These are phyloP conservation scores for Populus trichocarpa DNA, from an alignment of 441 rosid genomes.

Conservation along the genomic window DNA sequence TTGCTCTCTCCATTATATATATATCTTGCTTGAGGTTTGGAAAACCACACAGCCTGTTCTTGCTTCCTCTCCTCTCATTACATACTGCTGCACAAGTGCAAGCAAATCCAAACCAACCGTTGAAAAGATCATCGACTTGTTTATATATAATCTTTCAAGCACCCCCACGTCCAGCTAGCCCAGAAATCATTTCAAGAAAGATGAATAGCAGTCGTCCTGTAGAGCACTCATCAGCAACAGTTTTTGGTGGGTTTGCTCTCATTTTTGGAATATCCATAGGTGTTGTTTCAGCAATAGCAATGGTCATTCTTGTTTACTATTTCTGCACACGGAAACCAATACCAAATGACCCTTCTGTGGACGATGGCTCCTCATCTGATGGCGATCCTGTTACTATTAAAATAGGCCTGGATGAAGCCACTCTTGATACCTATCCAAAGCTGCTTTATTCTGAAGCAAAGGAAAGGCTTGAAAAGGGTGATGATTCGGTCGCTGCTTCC, in stretches of 20 bases:
- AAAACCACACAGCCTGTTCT: too few relatives aligned
- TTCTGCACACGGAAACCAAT: constrained; percentile 1
- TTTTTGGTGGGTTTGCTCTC: background rate
- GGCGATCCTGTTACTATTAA: background rate
- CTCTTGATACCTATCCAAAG: constrained; percentile 7
- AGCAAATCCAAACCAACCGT: too few relatives aligned
- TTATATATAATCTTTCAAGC: background rate
- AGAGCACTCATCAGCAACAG: background rate
- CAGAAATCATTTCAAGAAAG: background rate
- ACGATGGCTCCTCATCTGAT: background rate
- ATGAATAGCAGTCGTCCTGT: background rate
- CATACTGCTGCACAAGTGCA: too few relatives aligned
- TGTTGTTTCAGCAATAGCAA: background rate
- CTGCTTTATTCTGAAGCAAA: background rate
- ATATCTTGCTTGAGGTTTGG: too few relatives aligned
- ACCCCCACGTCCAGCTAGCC: background rate
- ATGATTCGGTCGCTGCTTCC: background rate
- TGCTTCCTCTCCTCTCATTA: too few relatives aligned
- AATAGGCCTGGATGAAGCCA: constrained; percentile 11
- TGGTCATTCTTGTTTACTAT: background rate
- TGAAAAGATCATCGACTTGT: background rate
- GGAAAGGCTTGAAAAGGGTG: background rate
- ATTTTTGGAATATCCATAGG: constrained; percentile 1
- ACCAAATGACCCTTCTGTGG: background rate
- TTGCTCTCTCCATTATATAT: too few relatives aligned